Evolutionary conservation across 371 early-diverging fungal species (phyloP), one percentile per base, ranked within the genome.

Genomic region (Apophysomyces ossiformis): DNA sequence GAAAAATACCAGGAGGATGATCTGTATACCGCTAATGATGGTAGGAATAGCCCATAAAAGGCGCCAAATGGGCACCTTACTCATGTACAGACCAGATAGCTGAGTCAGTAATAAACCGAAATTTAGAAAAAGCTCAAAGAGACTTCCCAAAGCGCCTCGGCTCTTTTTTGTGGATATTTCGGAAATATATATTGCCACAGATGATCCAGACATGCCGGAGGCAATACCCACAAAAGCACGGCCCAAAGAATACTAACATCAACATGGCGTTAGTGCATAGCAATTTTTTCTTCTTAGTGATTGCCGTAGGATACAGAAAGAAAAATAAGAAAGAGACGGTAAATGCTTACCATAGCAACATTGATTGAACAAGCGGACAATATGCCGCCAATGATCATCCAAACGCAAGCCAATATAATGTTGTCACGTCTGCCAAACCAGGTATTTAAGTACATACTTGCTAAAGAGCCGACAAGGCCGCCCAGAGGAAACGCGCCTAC

Each of bases 191-290:
- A 91, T 82, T 8, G 77, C 75, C 21, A 77, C 75, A 11, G 76
- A 78, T n/a, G 82, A 76, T 13, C 82, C 82, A 12, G 70, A 75
- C 77, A 88, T 83, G 21, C 97, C 98, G 45, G 89, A 85, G 7
- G 89, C 96, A 57, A 97, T 59, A 50, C 99, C 99, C 37, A 89
- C 86, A 37, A 97, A 62, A 65, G 95, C 84, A 47, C 99, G 86
- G n/a, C 96, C 98, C n/a, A 87, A 45, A 39, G 77, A 70, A 57
- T 82, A 82, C 78, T 78, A 64, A 1, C 32, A 61, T 26, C 3
- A 26, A 26, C 32, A 26, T 26, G 32, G 32, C 32, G 32, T 26
- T 26, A 26, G 32, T 26, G 32, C 32, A 26, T 26, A 26, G 32
- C 32, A 26, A 26, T 26, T 26, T 26, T 3, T 26, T 26, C 26